Conservation (phyloP, 305 asterid species). For the Striga hermonthica region DNA sequence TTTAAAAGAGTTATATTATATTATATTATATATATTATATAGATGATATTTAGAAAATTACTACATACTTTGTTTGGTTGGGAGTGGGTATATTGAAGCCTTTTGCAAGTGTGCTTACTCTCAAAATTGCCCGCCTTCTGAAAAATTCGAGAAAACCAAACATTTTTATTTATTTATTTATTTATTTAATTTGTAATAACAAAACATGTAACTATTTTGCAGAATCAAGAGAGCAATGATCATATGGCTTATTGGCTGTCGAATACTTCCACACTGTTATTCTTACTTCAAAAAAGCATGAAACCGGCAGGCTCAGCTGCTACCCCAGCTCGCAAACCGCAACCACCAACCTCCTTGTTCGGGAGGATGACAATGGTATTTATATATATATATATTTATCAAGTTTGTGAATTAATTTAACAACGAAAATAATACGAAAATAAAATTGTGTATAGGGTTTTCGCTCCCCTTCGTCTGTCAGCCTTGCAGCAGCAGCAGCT, state of each 20-base stretch:
- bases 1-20: background rate
- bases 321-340: conserved; percentile 64
- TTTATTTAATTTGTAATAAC: conserved; percentile 5
- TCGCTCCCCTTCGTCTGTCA: conserved; percentile 71
- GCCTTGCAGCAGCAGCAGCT: conserved; percentile 57
- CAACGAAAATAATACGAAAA: background rate
- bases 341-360: conserved; percentile 70
- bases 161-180: no score
- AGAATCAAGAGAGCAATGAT: conserved; percentile 60
- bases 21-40: no score
- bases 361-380: conserved; percentile 90
- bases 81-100: no score
- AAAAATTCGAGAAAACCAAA: background rate
- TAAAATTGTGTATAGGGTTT: conserved; percentile 54
- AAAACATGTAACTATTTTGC: conserved; percentile 28
- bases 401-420: conserved; percentile 1
- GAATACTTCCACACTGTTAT: conserved; percentile 56
- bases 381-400: no score
- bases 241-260: conserved; percentile 73
- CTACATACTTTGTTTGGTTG: background rate
- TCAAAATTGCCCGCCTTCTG: background rate
- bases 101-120: no score
- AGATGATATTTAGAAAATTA: no score
- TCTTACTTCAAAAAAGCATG: conserved; percentile 60
- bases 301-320: conserved; percentile 56